Conservation (phyloP, 495 filamentous ascomycete genomes). For the Hypoxylon lenormandii region DNA sequence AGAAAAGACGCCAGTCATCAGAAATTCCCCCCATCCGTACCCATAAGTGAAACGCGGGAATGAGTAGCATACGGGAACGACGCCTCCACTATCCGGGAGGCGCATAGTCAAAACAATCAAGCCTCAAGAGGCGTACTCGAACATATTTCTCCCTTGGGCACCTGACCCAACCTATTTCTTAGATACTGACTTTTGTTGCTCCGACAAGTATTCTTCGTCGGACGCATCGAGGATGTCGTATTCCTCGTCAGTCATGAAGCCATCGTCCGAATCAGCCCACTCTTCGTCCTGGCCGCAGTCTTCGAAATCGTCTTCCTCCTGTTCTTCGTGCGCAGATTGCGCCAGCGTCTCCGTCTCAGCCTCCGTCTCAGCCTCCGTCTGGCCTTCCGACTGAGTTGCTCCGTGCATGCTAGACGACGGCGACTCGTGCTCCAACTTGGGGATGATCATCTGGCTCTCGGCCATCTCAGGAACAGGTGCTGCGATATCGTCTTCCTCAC, state of each 20-base stretch:
- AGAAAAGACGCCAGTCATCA: constrained; percentile 18
- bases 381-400: constrained; percentile 52
- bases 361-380: constrained; percentile 45
- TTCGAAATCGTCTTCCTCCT: constrained; percentile 74
- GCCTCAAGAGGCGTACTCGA: too few species aligned
- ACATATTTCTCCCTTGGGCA: not conserved
- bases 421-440: constrained; percentile 93
- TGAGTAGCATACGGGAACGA: constrained; percentile 25
- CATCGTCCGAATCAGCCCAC: constrained; percentile 70
- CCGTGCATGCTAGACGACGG: constrained; percentile 82
- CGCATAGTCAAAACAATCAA: not conserved
- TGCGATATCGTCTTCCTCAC: constrained; percentile 19
- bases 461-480: constrained; percentile 25
- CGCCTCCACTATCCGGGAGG: constrained; percentile 4
- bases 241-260: constrained; percentile 95
- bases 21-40: constrained; percentile 9
- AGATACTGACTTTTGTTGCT: constrained; percentile 50
- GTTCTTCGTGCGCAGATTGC: constrained; percentile 50
- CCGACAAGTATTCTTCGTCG: constrained; percentile 81
- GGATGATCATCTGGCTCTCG: constrained; percentile 91
- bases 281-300: constrained; percentile 66
- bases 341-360: constrained; percentile 49
- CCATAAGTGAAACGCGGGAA: not conserved
- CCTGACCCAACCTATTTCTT: constrained; percentile 48
- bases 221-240: constrained; percentile 96